phyloP scores from a whole-genome alignment of 2,329 filamentous ascomycete species.

The Microcyclosporella mali region DNA sequence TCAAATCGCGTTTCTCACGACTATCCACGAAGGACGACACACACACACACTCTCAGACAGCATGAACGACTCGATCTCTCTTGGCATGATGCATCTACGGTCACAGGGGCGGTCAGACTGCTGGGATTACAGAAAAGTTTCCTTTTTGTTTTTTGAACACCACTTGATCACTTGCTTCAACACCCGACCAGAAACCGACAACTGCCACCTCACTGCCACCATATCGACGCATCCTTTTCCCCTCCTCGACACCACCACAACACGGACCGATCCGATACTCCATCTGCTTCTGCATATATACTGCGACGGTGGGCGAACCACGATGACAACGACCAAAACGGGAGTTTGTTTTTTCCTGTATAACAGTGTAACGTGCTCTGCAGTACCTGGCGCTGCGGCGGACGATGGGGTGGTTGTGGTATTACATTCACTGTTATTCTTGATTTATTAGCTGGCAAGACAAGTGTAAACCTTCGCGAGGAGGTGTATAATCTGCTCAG shows the following conservation, averaged over 20 bases:
- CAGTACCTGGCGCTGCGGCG: slow-evolving; percentile 13
- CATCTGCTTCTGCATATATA: slow-evolving; percentile 12
- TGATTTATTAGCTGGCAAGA: no score
- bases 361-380: slow-evolving; percentile 16
- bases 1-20: slow-evolving; percentile 23
- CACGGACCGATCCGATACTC: slow-evolving; percentile 3
- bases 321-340: slow-evolving; percentile 7
- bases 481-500: no score
- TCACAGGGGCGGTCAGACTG: slow-evolving; percentile 19
- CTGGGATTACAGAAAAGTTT: slow-evolving; percentile 21
- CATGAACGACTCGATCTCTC: slow-evolving; percentile 17
- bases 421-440: not conserved
- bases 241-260: not conserved
- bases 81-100: slow-evolving; percentile 20
- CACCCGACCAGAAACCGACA: slow-evolving; percentile 6
- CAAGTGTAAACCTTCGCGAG: no score
- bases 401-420: slow-evolving; percentile 7
- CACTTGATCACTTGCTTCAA: slow-evolving; percentile 6
- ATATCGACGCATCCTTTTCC: not conserved
- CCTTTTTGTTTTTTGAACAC: slow-evolving; percentile 4
- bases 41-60: slow-evolving; percentile 13
- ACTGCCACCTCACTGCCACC: slow-evolving; percentile 3
- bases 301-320: no score
- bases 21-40: slow-evolving; percentile 21
- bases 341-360: slow-evolving; percentile 16